Evolutionary conservation across 495 filamentous ascomycete genomes (phyloP).

Genomic region (Talaromyces liani): DNA sequence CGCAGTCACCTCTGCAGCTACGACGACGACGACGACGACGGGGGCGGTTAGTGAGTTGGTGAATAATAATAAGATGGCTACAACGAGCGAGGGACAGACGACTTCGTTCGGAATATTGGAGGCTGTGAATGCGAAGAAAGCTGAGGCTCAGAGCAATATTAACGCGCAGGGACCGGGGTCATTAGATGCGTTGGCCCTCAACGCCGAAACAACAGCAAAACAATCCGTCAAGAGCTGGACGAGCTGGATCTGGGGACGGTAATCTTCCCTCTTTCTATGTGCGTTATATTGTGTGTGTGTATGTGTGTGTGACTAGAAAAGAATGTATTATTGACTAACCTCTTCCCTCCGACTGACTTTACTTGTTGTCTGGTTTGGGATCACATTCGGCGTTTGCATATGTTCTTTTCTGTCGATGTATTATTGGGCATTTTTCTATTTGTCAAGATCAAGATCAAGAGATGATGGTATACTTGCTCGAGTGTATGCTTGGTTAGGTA

Average conservation of each 20-base stretch:
- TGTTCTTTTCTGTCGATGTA: background rate
- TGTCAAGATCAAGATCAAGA: background rate
- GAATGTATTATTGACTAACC: background rate
- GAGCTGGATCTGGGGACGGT: slow-evolving; percentile 38
- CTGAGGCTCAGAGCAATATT: slow-evolving; percentile 11
- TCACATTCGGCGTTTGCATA: background rate
- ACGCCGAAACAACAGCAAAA: slow-evolving; percentile 32
- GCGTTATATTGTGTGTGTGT: background rate
- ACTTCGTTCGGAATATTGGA: slow-evolving; percentile 22
- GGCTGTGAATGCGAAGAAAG: slow-evolving; percentile 32
- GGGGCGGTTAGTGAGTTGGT: background rate
- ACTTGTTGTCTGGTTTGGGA: background rate
- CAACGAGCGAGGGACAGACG: background rate
- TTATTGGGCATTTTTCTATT: background rate
- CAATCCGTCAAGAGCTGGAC: slow-evolving; percentile 34
- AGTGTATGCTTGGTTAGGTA: background rate
- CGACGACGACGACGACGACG: slow-evolving; percentile 6
- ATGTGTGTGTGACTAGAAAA: background rate
- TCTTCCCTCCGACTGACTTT: background rate
- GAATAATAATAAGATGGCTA: slow-evolving; percentile 9
- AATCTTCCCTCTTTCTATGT: background rate
- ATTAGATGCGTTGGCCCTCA: slow-evolving; percentile 35
- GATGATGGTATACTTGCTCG: background rate
- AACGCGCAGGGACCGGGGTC: slow-evolving; percentile 22
- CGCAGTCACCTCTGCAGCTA: slow-evolving; percentile 7